Base-by-base conservation (phyloP, 352 stramenopile genomes). In the Phytophthora pisi region DNA sequence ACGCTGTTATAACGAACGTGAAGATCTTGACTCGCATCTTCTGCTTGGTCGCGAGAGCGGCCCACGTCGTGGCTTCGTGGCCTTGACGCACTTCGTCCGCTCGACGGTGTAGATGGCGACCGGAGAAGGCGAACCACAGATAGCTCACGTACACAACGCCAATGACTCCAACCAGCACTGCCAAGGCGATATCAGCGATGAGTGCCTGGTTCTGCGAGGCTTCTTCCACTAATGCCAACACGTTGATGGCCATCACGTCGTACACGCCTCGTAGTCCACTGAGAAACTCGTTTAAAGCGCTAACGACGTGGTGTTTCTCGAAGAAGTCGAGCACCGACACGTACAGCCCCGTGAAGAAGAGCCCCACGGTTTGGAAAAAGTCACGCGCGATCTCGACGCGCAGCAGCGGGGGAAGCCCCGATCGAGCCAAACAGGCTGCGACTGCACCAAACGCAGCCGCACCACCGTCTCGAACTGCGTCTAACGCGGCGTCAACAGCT, bases 271-370 rank as follows among this genome's bases (percentile, higher is more conserved):
- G 58, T 15, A 82, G 61, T 2, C 62, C 57, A 0, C 42, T 53
- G 4, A 81, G 43, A 6, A 73, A 72, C 6, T 24, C 59, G n/a
- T 42, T 67, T 0, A 74, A 4, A 4, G 50, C 45, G 18, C 18
- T 54, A 20, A 61, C 59, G 15, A 75, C 47, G 11, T 72, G 61
- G 20, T 79, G 58, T 2, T 18, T 23, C 8, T 68, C 46, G 23
- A 75, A 57, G 38, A 54, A 71, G 5, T 74, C 54, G 3, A 79
- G 36, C 7, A 79, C 55, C 9, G 70, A 51, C 23, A 34, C 65
- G 49, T 84, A 82, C 30, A 86, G 50, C 6, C 73, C 72, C 15
- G 64, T 68, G 68, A 86, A 82, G 31, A 86, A 79, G 6, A 86
- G 60, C 15, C 73, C 75, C 2, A 75, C 62, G 0, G 73, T 81